Evolutionary conservation across 257 asterid genomes (phyloP).

Genomic region (Solanum tacnaense): DNA sequence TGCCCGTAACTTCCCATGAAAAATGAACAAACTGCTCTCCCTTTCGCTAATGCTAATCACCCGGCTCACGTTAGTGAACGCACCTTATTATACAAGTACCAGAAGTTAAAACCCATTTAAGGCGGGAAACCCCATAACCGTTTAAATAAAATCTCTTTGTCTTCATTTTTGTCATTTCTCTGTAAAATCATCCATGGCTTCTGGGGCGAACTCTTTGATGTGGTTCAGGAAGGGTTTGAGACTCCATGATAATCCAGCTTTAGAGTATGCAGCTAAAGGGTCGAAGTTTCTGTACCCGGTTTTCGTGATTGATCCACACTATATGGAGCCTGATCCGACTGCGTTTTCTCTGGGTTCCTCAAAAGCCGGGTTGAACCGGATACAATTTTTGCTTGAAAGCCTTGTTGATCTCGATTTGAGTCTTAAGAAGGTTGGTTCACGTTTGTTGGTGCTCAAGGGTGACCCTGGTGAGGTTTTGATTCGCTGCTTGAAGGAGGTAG

Average conservation of each 20-base stretch:
- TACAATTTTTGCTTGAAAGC: conserved; percentile 70
- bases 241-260: conserved; percentile 91
- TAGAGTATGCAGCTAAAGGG: conserved; percentile 52
- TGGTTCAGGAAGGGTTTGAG: conserved; percentile 95
- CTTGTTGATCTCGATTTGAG: conserved; percentile 64
- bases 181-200: conserved; percentile 23
- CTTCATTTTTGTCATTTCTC: not conserved
- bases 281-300: conserved; percentile 58
- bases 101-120: not conserved
- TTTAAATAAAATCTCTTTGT: conserved; percentile 4
- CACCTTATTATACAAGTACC: not conserved
- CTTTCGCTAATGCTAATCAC: conserved; percentile 12
- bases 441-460: conserved; percentile 78
- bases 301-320: conserved; percentile 90
- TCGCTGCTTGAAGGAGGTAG: conserved; percentile 72
- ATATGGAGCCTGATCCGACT: conserved; percentile 72
- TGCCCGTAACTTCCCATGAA: not conserved
- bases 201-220: conserved; percentile 54
- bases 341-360: conserved; percentile 65
- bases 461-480: conserved; percentile 63
- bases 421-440: conserved; percentile 62
- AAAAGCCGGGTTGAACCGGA: conserved; percentile 76
- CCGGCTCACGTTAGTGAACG: not conserved
- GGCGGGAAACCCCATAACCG: conserved; percentile 47
- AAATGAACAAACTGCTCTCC: conserved; percentile 11